Evolutionary conservation across 78 protist species (phyloP).

Genomic region (Polysphondylium violaceum): DNA sequence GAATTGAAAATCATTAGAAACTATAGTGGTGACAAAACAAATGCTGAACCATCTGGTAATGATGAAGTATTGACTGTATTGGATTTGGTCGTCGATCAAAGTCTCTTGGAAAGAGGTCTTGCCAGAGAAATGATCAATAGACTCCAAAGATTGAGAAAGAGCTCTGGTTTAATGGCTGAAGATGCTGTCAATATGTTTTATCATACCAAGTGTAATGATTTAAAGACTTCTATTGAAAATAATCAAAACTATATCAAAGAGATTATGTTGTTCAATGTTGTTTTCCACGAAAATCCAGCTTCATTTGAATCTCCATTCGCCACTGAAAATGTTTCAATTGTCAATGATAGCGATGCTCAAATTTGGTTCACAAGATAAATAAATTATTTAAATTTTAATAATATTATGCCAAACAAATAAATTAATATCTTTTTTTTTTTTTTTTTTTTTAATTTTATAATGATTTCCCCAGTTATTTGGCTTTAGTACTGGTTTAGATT

Average conservation of each 20-base stretch:
- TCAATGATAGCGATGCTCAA: conserved; percentile 39
- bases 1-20: conserved; percentile 72
- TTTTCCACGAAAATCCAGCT: neutral
- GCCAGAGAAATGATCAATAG: conserved; percentile 91
- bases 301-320: conserved; percentile 8
- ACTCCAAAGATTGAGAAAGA: conserved; percentile 96
- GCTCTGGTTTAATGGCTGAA: conserved; percentile 49
- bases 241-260: conserved; percentile 12
- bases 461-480: too few relatives aligned
- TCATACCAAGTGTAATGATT: conserved; percentile 10
- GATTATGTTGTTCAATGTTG: conserved; percentile 14
- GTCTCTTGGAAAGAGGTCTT: conserved; percentile 76
- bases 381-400: too few relatives aligned
- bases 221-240: conserved; percentile 14
- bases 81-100: conserved; percentile 55
- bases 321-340: conserved; percentile 33
- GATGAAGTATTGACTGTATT: conserved; percentile 84
- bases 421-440: too few relatives aligned
- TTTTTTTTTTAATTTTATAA: too few relatives aligned
- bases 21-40: conserved; percentile 24
- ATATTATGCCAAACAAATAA: too few relatives aligned
- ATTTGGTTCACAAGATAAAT: conserved; percentile 48
- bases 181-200: conserved; percentile 64
- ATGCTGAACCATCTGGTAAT: conserved; percentile 72
- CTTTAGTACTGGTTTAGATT: too few relatives aligned